Conservation (phyloP, 306 rosid species). For the Casuarina cunninghamiana region DNA sequence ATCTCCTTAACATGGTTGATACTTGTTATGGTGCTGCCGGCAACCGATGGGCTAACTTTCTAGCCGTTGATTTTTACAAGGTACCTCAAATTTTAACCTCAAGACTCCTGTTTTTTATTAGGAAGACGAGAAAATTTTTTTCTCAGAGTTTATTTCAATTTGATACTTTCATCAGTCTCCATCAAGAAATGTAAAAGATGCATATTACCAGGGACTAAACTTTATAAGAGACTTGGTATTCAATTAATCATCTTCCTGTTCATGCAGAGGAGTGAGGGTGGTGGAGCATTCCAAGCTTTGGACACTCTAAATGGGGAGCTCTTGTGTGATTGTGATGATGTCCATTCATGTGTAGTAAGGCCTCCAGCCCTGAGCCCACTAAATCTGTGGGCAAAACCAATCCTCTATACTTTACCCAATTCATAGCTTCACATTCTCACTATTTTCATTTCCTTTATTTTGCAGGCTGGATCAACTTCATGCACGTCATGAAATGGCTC, state of each 20-base stretch:
- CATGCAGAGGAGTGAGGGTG: constrained; percentile 80
- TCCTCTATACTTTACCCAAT: no score
- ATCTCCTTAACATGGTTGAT: constrained; percentile 50
- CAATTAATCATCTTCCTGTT: background rate
- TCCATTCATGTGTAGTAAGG: constrained; percentile 58
- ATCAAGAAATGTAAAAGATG: no score
- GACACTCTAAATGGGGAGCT: constrained; percentile 79
- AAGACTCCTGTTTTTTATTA: no score
- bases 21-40: constrained; percentile 72
- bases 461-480: constrained; percentile 52
- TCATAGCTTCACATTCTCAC: background rate
- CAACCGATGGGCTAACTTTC: constrained; percentile 75
- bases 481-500: constrained; percentile 27
- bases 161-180: no score
- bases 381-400: no score
- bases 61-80: constrained; percentile 75
- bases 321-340: constrained; percentile 64
- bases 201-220: no score
- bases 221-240: no score
- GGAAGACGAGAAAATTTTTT: no score
- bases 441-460: constrained; percentile 13
- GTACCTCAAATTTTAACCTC: constrained; percentile 9
- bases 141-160: no score
- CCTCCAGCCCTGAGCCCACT: no score
- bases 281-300: constrained; percentile 78